Evolutionary conservation across 2,329 filamentous ascomycete species (phyloP).

Genomic region (Colletotrichum godetiae): DNA sequence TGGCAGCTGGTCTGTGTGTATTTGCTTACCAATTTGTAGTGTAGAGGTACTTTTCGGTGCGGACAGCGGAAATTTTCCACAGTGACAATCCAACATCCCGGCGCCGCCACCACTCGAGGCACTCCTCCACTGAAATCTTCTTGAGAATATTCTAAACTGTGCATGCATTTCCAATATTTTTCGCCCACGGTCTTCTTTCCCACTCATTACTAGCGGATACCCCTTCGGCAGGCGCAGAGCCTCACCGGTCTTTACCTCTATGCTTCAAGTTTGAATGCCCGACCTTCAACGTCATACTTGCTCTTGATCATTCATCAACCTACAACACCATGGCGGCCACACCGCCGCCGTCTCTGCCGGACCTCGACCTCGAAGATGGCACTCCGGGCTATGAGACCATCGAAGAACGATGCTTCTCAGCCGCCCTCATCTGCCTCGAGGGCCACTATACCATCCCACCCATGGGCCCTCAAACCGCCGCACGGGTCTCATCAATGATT

Average conservation of each 20-base stretch:
- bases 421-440: constrained; percentile 70
- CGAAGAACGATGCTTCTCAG: constrained; percentile 72
- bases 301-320: background rate
- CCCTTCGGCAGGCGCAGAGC: background rate
- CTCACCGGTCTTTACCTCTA: background rate
- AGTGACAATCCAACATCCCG: constrained; percentile 10
- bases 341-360: constrained; percentile 27
- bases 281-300: background rate
- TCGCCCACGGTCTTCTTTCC: background rate
- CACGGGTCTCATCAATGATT: constrained; percentile 67
- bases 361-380: constrained; percentile 40
- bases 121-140: constrained; percentile 9
- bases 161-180: background rate
- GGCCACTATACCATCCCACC: constrained; percentile 69
- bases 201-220: background rate
- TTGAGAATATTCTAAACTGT: constrained; percentile 3
- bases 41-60: constrained; percentile 23
- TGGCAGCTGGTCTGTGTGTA: constrained; percentile 29
- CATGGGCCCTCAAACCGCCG: constrained; percentile 67
- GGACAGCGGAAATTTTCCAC: constrained; percentile 33
- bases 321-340: constrained; percentile 30
- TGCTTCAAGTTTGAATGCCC: background rate
- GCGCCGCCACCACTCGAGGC: constrained; percentile 15
- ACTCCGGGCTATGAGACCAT: constrained; percentile 59
- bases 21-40: constrained; percentile 34